Percentiles rank a stretch among this genome's conserved stretches.
phyloP scores from a whole-genome alignment of 345 rosid species.

The Moricandia arvensis region DNA sequence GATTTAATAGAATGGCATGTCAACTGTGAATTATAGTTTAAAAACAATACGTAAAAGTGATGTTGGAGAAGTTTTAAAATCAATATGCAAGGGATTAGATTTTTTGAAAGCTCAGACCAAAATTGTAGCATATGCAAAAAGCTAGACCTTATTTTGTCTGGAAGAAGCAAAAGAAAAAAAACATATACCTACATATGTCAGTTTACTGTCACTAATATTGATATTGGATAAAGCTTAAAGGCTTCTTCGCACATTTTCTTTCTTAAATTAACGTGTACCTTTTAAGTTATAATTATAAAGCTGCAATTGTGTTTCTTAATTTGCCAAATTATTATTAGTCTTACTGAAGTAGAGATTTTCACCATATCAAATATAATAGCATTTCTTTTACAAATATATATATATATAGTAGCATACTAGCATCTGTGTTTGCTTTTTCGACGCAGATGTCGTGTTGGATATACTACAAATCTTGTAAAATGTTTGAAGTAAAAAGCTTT shows the following conservation, averaged over 20 bases:
- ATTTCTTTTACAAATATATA: not conserved
- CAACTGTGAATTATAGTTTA: not conserved
- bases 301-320: not conserved
- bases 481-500: not conserved
- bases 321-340: not conserved
- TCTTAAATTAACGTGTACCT: not conserved
- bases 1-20: not conserved
- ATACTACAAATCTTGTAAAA: not conserved
- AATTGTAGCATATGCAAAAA: conserved; percentile 5
- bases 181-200: conserved; percentile 4
- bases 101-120: not conserved
- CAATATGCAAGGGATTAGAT: not conserved
- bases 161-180: not conserved
- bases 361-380: not conserved
- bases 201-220: conserved; percentile 9
- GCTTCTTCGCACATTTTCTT: not conserved
- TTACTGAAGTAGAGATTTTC: not conserved
- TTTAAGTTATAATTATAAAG: conserved; percentile 5
- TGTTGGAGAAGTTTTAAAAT: not conserved
- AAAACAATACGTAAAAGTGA: not conserved
- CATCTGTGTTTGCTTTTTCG: not conserved
- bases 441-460: not conserved
- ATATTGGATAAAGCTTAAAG: conserved; percentile 4
- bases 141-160: not conserved
- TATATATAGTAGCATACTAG: no score